These are phyloP conservation scores for Aspergillus tanneri DNA, from an alignment of 2,329 filamentous ascomycete species.

Conservation along the genomic window DNA sequence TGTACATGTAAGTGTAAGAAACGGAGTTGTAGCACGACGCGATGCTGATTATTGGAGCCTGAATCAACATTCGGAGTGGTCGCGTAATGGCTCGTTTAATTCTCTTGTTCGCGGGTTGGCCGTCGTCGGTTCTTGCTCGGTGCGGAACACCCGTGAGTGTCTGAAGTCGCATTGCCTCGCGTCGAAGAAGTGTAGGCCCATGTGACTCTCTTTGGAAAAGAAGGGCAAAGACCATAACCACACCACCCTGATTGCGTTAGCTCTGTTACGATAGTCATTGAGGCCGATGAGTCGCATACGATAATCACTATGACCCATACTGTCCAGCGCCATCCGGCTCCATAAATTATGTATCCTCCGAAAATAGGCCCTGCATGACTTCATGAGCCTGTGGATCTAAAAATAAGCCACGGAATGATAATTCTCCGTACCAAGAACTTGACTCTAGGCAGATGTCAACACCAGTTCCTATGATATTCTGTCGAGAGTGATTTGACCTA, in stretches of 20 bases:
- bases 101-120: not conserved
- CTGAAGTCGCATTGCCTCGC: not conserved
- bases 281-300: not conserved
- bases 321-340: conserved; percentile 3
- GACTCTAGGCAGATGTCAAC: not conserved
- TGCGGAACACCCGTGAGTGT: not conserved
- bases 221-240: not conserved
- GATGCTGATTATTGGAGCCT: conserved; percentile 61
- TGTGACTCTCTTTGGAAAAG: not conserved
- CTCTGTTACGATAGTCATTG: not conserved
- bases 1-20: conserved; percentile 49
- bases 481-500: not conserved
- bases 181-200: not conserved
- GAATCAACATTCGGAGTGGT: conserved; percentile 55
- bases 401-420: not conserved
- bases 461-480: not conserved
- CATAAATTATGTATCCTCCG: conserved; percentile 3
- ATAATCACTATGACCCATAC: not conserved
- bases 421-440: not conserved
- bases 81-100: not conserved
- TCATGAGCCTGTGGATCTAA: not conserved
- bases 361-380: not conserved
- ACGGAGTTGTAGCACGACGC: conserved; percentile 61
- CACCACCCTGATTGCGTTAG: not conserved
- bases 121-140: not conserved